phyloP scores from a whole-genome alignment of 768 basidiomycete genomes.

The Coprinellus micaceus region DNA sequence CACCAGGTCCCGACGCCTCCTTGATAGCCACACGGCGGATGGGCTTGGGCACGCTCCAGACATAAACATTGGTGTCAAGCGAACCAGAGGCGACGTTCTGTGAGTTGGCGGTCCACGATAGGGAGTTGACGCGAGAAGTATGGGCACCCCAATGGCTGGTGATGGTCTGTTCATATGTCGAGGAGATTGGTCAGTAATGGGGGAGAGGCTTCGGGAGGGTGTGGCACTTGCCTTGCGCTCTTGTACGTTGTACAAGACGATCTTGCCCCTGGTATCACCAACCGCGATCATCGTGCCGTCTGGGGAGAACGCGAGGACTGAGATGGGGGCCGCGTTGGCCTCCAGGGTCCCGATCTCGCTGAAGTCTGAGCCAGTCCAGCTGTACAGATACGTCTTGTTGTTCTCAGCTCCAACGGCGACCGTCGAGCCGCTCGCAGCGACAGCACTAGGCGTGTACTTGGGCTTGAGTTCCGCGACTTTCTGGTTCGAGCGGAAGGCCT shows the following conservation, averaged over 20 bases:
- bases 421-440: constrained; percentile 47
- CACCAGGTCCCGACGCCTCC: constrained; percentile 76
- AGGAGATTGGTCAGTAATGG: not conserved
- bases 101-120: constrained; percentile 73
- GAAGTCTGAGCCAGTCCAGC: constrained; percentile 65
- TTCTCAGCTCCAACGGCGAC: constrained; percentile 82
- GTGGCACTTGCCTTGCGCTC: constrained; percentile 51
- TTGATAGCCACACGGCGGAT: constrained; percentile 75
- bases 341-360: constrained; percentile 56
- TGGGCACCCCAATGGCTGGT: constrained; percentile 87
- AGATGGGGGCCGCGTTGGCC: constrained; percentile 67
- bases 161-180: constrained; percentile 40
- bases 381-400: constrained; percentile 67
- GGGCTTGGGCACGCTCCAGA: constrained; percentile 75
- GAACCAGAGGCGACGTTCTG: constrained; percentile 82
- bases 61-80: constrained; percentile 88
- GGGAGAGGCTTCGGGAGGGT: not conserved
- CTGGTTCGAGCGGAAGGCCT: constrained; percentile 70
- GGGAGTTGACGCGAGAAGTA: constrained; percentile 71
- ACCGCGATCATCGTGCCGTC: constrained; percentile 73
- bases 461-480: constrained; percentile 55
- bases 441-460: constrained; percentile 48
- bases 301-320: constrained; percentile 74
- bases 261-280: constrained; percentile 83
- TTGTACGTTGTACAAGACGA: constrained; percentile 70